phyloP scores from a whole-genome alignment of 192 early-diverging fungal species.

The Fimicolochytrium jonesii region DNA sequence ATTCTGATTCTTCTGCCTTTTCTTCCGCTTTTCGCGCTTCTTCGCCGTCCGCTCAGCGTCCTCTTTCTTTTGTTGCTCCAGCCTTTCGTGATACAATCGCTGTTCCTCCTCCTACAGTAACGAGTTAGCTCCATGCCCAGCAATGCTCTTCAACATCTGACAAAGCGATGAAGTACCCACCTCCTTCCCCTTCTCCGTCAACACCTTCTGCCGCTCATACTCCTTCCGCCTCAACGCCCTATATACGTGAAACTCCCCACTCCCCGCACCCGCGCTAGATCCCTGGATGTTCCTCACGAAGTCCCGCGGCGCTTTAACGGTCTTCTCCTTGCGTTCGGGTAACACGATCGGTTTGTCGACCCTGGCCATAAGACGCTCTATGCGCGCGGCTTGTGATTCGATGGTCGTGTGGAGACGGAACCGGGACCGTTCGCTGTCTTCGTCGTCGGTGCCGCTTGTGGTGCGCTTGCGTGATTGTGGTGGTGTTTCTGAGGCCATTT shows the following conservation, averaged over 20 bases:
- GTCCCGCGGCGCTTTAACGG: constrained; percentile 66
- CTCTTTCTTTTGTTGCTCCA: constrained; percentile 47
- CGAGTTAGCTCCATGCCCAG: not conserved
- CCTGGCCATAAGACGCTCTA: constrained; percentile 70
- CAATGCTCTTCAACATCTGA: not conserved
- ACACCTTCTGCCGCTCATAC: constrained; percentile 68
- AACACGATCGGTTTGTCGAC: constrained; percentile 79
- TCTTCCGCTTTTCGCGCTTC: constrained; percentile 78
- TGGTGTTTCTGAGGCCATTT: no score
- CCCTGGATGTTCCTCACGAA: constrained; percentile 88
- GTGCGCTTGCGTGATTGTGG: no score
- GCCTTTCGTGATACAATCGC: constrained; percentile 56
- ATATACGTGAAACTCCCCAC: constrained; percentile 96
- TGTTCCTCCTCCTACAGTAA: constrained; percentile 51
- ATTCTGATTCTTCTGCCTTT: constrained; percentile 53
- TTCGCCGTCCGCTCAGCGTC: constrained; percentile 87
- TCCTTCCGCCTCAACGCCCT: constrained; percentile 81
- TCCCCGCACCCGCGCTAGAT: constrained; percentile 92
- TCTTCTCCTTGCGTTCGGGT: constrained; percentile 49
- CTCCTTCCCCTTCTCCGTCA: constrained; percentile 71
- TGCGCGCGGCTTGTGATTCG: constrained; percentile 33
- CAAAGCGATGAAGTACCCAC: no score
- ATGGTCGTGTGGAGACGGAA: constrained; percentile 12
- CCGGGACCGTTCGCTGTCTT: not conserved
- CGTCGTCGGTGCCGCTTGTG: no score